These are phyloP conservation scores for Jaltomata sinuosa DNA, from an alignment of 257 asterid species.

Conservation along the genomic window DNA sequence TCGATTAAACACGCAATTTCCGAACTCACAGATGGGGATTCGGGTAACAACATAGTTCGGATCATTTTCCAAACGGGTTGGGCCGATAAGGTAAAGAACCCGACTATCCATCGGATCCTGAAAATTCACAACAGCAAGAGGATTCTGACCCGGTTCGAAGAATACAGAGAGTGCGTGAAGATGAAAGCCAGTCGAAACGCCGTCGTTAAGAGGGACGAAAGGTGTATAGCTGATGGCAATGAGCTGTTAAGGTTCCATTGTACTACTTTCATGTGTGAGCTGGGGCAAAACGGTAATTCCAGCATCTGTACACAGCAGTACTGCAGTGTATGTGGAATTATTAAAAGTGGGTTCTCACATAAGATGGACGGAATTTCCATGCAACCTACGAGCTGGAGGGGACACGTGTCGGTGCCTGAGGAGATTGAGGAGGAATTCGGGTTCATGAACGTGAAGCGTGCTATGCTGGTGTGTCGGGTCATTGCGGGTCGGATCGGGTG, in stretches of 20 bases:
- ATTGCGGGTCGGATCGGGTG: slow-evolving; percentile 76
- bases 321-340: slow-evolving; percentile 70
- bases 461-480: slow-evolving; percentile 72
- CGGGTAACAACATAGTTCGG: slow-evolving; percentile 59
- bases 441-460: slow-evolving; percentile 74
- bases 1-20: slow-evolving; percentile 57
- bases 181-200: slow-evolving; percentile 30
- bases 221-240: slow-evolving; percentile 86
- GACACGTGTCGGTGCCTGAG: slow-evolving; percentile 66
- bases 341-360: slow-evolving; percentile 58
- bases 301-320: slow-evolving; percentile 44
- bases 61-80: slow-evolving; percentile 82
- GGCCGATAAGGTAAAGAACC: slow-evolving; percentile 34
- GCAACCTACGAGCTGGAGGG: slow-evolving; percentile 64
- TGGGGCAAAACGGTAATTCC: slow-evolving; percentile 37
- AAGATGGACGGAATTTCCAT: slow-evolving; percentile 79
- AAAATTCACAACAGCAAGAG: slow-evolving; percentile 66
- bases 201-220: slow-evolving; percentile 22
- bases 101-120: slow-evolving; percentile 55
- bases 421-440: slow-evolving; percentile 75
- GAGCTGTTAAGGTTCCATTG: slow-evolving; percentile 75
- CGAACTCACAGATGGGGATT: slow-evolving; percentile 56
- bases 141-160: slow-evolving; percentile 48
- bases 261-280: slow-evolving; percentile 55
- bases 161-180: slow-evolving; percentile 59